Conservation (phyloP, 139 green algal species). For the Zygnema cylindricum region DNA sequence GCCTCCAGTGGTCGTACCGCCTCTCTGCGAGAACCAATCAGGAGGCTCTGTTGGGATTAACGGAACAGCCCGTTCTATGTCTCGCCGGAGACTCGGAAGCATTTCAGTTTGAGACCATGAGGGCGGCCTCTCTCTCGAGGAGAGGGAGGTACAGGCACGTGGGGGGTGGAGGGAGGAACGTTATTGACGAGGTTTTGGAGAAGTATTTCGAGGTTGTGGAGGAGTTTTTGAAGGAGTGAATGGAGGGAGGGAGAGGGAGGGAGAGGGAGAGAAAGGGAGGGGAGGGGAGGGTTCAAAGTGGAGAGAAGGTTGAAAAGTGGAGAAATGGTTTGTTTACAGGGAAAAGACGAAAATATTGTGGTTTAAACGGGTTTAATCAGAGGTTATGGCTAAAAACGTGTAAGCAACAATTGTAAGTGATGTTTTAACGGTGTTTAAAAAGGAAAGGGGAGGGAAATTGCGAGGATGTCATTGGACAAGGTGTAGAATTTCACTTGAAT, state of each 20-base stretch:
- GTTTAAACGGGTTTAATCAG: no score
- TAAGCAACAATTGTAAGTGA: no score
- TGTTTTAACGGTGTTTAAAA: no score
- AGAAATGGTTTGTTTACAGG: no score
- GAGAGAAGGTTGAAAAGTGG: not conserved
- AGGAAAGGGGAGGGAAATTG: no score
- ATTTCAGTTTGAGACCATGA: constrained; percentile 30
- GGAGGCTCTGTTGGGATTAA: not conserved
- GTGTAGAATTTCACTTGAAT: no score
- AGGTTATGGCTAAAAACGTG: no score
- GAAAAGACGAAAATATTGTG: no score
- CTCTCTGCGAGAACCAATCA: constrained; percentile 17
- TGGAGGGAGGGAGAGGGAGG: not conserved
- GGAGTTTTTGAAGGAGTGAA: constrained; percentile 7
- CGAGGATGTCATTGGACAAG: no score
- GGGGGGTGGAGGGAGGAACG: not conserved
- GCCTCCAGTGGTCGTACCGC: constrained; percentile 7
- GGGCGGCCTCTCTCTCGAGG: constrained; percentile 12
- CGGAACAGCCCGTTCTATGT: constrained; percentile 36
- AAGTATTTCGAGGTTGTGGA: constrained; percentile 21
- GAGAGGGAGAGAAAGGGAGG: no score
- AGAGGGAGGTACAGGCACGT: constrained; percentile 26
- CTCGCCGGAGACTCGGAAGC: constrained; percentile 38
- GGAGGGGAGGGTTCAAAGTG: no score
- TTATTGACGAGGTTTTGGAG: constrained; percentile 31